phyloP scores from a whole-genome alignment of 768 basidiomycete genomes.

The Mycena chlorophos region DNA sequence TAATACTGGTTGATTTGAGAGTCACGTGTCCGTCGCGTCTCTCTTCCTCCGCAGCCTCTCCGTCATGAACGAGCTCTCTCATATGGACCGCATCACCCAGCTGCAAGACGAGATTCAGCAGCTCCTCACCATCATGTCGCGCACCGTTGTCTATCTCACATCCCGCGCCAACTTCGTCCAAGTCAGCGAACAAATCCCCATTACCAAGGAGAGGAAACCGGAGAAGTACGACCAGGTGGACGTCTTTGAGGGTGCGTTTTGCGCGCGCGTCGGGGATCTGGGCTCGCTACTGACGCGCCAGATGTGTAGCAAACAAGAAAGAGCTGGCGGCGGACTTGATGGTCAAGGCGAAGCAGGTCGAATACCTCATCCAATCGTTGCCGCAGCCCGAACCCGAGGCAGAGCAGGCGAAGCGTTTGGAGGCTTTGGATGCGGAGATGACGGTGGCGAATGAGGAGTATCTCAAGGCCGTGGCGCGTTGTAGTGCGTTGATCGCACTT shows the following conservation, averaged over 20 bases:
- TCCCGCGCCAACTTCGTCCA: slow-evolving; percentile 74
- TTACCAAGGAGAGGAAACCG: slow-evolving; percentile 75
- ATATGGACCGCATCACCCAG: slow-evolving; percentile 96
- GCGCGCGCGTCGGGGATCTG: not conserved
- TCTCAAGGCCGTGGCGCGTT: slow-evolving; percentile 64
- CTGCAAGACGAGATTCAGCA: slow-evolving; percentile 92
- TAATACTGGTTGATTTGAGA: too few relatives aligned
- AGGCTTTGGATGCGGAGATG: slow-evolving; percentile 71
- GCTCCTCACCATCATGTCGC: slow-evolving; percentile 89
- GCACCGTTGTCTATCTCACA: slow-evolving; percentile 77
- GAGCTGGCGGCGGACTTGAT: slow-evolving; percentile 84
- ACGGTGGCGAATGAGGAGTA: slow-evolving; percentile 75
- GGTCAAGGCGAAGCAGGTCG: slow-evolving; percentile 86
- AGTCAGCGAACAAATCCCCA: slow-evolving; percentile 76
- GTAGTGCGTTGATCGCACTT: slow-evolving; percentile 54
- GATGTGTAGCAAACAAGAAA: slow-evolving; percentile 75
- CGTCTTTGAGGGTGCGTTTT: slow-evolving; percentile 65
- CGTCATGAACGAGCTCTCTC: slow-evolving; percentile 68
- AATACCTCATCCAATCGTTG: slow-evolving; percentile 77
- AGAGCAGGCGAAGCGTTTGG: slow-evolving; percentile 69
- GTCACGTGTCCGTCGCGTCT: too few relatives aligned
- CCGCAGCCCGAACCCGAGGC: slow-evolving; percentile 80
- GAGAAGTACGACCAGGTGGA: slow-evolving; percentile 74
- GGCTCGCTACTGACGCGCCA: not conserved
- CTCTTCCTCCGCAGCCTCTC: too few relatives aligned